Conservation (phyloP, 345 rosid species). For the Schrenkiella parvula region DNA sequence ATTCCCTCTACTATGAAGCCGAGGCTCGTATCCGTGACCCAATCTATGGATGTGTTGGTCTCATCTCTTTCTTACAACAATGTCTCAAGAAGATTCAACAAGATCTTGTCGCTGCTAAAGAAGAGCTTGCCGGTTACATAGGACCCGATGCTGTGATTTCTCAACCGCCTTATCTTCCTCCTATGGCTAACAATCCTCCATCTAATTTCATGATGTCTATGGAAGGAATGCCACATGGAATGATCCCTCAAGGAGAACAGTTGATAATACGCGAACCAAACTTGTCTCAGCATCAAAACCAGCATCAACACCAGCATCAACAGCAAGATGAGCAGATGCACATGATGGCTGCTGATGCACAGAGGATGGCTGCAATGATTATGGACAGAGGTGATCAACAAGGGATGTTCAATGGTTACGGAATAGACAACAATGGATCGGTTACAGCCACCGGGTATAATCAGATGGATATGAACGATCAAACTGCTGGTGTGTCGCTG, state of each 20-base stretch:
- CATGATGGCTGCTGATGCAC: constrained; percentile 49
- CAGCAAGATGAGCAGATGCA: constrained; percentile 46
- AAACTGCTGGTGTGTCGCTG: constrained; percentile 27
- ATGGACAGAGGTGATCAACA: constrained; percentile 46
- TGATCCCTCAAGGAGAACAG: constrained; percentile 30
- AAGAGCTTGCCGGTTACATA: constrained; percentile 50
- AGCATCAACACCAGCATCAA: constrained; percentile 30
- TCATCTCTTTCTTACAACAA: constrained; percentile 65
- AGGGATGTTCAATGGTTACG: constrained; percentile 41
- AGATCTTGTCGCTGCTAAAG: constrained; percentile 50
- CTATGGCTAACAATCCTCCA: constrained; percentile 38
- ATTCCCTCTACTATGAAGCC: constrained; percentile 73
- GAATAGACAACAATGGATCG: constrained; percentile 25
- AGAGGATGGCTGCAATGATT: constrained; percentile 43
- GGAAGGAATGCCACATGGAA: constrained; percentile 48
- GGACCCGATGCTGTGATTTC: constrained; percentile 45
- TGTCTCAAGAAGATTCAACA: constrained; percentile 46
- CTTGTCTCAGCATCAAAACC: constrained; percentile 21
- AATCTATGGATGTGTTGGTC: constrained; percentile 78
- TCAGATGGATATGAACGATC: constrained; percentile 37
- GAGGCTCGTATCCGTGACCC: constrained; percentile 86
- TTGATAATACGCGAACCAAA: constrained; percentile 40
- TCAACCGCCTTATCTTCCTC: constrained; percentile 36
- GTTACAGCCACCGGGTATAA: constrained; percentile 41
- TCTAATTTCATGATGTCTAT: constrained; percentile 41